phyloP scores from a whole-genome alignment of 2,329 filamentous ascomycete species.

The Anthostomella pinea region DNA sequence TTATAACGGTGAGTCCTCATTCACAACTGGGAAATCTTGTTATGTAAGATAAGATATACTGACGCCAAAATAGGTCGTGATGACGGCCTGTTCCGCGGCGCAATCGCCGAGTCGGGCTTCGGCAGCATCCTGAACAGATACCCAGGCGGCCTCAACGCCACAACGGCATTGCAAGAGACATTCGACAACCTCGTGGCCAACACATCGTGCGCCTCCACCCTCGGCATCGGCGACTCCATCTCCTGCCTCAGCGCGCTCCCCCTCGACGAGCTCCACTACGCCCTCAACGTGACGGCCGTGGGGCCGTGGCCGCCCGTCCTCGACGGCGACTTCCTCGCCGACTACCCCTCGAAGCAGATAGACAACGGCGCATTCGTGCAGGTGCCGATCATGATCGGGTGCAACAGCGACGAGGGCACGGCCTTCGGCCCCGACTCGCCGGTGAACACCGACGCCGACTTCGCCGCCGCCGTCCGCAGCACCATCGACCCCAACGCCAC shows the following conservation, averaged over 20 bases:
- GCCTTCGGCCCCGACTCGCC: constrained; percentile 16
- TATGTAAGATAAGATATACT: no score
- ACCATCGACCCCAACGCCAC: constrained; percentile 4
- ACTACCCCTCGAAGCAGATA: constrained; percentile 20
- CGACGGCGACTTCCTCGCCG: constrained; percentile 30
- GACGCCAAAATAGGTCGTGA: constrained; percentile 26
- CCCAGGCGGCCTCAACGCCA: constrained; percentile 30
- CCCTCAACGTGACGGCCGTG: constrained; percentile 15
- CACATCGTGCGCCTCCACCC: constrained; percentile 25
- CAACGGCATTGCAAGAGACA: constrained; percentile 22
- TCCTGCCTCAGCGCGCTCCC: constrained; percentile 28
- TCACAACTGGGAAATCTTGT: no score
- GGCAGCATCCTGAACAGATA: constrained; percentile 30
- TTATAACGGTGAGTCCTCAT: constrained; percentile 31
- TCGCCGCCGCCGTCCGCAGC: constrained; percentile 16
- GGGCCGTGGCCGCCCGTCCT: constrained; percentile 23
- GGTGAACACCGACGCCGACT: constrained; percentile 30
- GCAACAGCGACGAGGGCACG: constrained; percentile 33
- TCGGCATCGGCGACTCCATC: constrained; percentile 22
- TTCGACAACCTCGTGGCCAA: constrained; percentile 30
- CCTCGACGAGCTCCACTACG: constrained; percentile 25
- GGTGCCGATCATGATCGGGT: constrained; percentile 29
- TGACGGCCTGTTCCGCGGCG: constrained; percentile 18
- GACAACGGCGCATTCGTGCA: constrained; percentile 25
- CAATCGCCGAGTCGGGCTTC: constrained; percentile 41